Evolutionary conservation across 495 filamentous ascomycete species (phyloP), one percentile per base, ranked within the genome.

Genomic region (Stereocaulon alpinum): DNA sequence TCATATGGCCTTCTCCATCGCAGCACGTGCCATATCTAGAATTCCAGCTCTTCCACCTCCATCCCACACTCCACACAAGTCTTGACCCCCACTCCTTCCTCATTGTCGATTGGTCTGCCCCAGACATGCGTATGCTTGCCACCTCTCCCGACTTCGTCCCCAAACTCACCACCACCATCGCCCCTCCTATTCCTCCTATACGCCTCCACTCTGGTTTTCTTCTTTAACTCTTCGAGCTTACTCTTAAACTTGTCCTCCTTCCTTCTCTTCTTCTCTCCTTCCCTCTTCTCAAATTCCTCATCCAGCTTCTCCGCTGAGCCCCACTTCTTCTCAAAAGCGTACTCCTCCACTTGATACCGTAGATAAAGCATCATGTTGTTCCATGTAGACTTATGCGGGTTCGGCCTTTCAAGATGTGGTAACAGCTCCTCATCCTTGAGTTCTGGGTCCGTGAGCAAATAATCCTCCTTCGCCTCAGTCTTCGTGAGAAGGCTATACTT

Each of bases 301-400:
- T 98, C 94, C 34, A 98, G 72, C 29, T 82, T 85, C 63, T 93
- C 91, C 0, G 85, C 67, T 0, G 85, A 87, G 0, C 92, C 93
- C 93, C 93, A 97, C 67, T 86, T 87, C 68, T 87, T 89, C 10
- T 77, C 68, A 65, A 96, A 86, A 1, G 89, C 93, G 67, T 95
- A 95, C 50, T 87, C 88, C 65, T 98, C 93, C 2, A 98, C 86
- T 67, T 98, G 94, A 60, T 84, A 96, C 0, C 94, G 85, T 10
- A 98, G 76, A 68, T 87, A 98, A 0, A 98, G 82, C 87, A 93
- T 93, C 93, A 98, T 97, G 74, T 93, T 89, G 66, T 96, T 91
- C 89, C 89, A 98, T 40, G 91, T 90, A 0, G 85, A 82, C 68
- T 95, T 96, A 69, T 96, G 92, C 20, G 93, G 93, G 67, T 98